Conservation (phyloP, 306 rosid species). For the Vigna reflexopilosa region DNA sequence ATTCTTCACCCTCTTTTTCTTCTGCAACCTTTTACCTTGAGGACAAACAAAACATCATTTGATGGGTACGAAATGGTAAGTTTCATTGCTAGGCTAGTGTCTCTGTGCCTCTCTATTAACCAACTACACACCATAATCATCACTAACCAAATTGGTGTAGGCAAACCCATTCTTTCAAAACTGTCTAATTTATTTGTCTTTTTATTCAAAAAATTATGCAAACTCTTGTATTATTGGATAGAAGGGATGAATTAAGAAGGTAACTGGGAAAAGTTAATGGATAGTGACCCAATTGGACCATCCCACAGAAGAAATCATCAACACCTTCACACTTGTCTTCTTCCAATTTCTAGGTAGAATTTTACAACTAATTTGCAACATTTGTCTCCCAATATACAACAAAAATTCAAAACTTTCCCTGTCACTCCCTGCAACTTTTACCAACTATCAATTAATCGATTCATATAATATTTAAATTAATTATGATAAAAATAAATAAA, state of each 20-base stretch:
- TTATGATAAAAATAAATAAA: neutral
- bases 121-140: slow-evolving; percentile 2
- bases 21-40: neutral
- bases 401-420: neutral
- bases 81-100: neutral
- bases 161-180: neutral
- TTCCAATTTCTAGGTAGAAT: neutral
- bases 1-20: neutral
- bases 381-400: slow-evolving; percentile 4
- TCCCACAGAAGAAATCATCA: neutral
- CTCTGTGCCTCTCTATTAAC: neutral
- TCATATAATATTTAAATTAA: neutral
- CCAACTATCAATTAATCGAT: neutral
- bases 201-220: neutral
- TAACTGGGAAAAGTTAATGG: slow-evolving; percentile 24
- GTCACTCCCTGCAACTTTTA: neutral
- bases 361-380: neutral
- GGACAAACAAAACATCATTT: slow-evolving; percentile 37
- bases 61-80: slow-evolving; percentile 3
- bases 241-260: neutral
- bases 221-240: neutral
- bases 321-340: neutral
- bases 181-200: slow-evolving; percentile 6
- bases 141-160: neutral
- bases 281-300: slow-evolving; percentile 10